Evolutionary conservation across 1,139 yeast species (phyloP), one percentile per base, ranked within the genome.

Genomic region (Schwanniomyces etchellsii): DNA sequence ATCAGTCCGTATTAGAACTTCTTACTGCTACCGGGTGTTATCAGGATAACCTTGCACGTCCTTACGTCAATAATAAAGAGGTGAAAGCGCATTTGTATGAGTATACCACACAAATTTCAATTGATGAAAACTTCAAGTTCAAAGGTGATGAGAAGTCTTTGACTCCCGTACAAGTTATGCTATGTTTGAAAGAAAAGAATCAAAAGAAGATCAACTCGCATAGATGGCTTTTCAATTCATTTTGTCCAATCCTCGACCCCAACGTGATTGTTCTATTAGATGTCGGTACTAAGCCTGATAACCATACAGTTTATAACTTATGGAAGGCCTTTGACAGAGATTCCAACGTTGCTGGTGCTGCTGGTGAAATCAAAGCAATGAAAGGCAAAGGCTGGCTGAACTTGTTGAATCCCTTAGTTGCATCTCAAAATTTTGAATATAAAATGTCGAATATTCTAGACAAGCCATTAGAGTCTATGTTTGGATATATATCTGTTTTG

Each of bases 241-340:
- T 89, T 40, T 86, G 96, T 55, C 96, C 96, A 2, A 71, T 81
- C 24, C 59, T 89, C 42, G 86, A 88, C 44, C 97, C 97, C 6
- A 86, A 85, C 43, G 95, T 88, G 14, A 77, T 86, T 31, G 74
- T 85, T 4, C 60, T 89, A 36, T 68, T 89, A 29, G 97, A 89
- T 63, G 96, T 89, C 12, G 97, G 97, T 39, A 89, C 97, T 0
- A 77, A 81, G 47, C 94, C 96, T 12, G 86, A 84, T 41, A 73
- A 73, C 29, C 80, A 81, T 33, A 89, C 97, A 0, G 64, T 89
- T 23, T 91, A 91, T 50, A 91, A 88, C 44, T 64, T 91, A 39
- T 91, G 98, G 98, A 91, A 91, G 57, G 95, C 95, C 0, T 91
- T 91, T 53, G 97, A 91, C 53, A 74, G 81, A 45, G 96, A 91